phyloP scores from a whole-genome alignment of 108 stramenopile genomes.

The Pseudonitzschia multistriata region DNA sequence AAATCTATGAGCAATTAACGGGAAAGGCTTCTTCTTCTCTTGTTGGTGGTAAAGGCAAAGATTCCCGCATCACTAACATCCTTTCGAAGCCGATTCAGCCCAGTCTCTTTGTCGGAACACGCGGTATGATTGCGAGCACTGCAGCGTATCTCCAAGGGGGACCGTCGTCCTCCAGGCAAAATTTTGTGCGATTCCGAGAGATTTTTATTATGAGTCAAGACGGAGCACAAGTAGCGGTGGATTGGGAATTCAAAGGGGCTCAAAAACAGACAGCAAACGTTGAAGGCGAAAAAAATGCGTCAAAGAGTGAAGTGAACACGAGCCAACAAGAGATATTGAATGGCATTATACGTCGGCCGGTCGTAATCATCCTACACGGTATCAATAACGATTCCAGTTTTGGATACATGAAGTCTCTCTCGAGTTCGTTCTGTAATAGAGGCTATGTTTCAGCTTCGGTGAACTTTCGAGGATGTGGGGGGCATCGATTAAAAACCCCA shows the following conservation, averaged over 20 bases:
- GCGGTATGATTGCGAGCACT: constrained; percentile 57
- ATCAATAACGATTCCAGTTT: constrained; percentile 88
- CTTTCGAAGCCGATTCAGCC: constrained; percentile 64
- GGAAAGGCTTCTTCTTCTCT: constrained; percentile 7
- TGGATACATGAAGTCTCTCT: constrained; percentile 79
- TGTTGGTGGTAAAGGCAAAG: not conserved
- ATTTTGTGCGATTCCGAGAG: constrained; percentile 55
- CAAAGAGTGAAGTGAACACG: constrained; percentile 9
- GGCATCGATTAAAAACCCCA: constrained; percentile 56
- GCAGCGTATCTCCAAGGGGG: constrained; percentile 69
- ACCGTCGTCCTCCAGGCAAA: constrained; percentile 30
- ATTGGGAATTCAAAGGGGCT: constrained; percentile 88
- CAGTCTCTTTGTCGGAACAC: constrained; percentile 74
- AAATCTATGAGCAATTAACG: constrained; percentile 34
- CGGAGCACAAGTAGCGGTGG: constrained; percentile 68
- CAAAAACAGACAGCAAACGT: not conserved
- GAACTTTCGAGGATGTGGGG: constrained; percentile 82
- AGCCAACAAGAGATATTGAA: constrained; percentile 30
- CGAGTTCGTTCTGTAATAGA: constrained; percentile 63
- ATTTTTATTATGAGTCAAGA: constrained; percentile 65
- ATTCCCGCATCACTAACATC: constrained; percentile 30
- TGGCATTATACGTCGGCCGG: constrained; percentile 53
- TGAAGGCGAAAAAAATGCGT: not conserved
- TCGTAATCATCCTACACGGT: constrained; percentile 77
- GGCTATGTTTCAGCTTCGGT: constrained; percentile 80